Evolutionary conservation across 306 rosid genomes (phyloP).

Genomic region (Gastrolobium bilobum): DNA sequence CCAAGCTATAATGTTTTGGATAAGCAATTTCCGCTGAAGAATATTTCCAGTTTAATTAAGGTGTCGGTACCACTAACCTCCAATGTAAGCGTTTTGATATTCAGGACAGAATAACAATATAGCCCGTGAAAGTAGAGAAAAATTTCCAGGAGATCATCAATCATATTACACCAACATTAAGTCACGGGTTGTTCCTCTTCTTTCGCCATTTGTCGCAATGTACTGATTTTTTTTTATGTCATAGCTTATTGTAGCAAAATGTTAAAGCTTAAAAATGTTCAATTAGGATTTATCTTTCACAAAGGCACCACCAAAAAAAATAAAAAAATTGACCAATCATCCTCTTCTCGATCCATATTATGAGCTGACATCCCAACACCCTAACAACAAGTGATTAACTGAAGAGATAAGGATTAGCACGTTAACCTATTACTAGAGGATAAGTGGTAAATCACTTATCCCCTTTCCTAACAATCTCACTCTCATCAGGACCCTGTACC

Average conservation of each 20-base stretch:
- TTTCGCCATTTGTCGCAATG: constrained; percentile 46
- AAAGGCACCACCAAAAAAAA: constrained; percentile 6
- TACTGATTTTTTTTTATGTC: constrained; percentile 35
- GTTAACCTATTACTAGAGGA: no score
- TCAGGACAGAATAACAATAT: background rate
- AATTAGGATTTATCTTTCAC: constrained; percentile 27
- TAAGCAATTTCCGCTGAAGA: constrained; percentile 26
- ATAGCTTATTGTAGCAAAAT: constrained; percentile 24
- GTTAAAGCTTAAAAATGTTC: constrained; percentile 15
- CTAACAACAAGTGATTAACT: no score
- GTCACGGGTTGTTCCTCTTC: constrained; percentile 46
- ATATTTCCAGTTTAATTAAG: background rate
- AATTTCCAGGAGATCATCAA: background rate
- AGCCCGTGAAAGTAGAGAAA: background rate
- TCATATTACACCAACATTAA: constrained; percentile 15
- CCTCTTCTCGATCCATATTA: no score
- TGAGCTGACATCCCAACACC: no score
- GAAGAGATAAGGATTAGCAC: no score
- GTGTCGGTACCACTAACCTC: constrained; percentile 43
- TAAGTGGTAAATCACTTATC: no score
- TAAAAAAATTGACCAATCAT: background rate
- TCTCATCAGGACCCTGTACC: no score
- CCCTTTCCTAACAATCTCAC: no score
- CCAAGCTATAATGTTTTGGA: constrained; percentile 16
- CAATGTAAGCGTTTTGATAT: no score